Percentiles rank a stretch among this genome's conserved stretches.
phyloP scores from a whole-genome alignment of 2,329 filamentous ascomycete species.

The Bimuria novae-zelandiae region DNA sequence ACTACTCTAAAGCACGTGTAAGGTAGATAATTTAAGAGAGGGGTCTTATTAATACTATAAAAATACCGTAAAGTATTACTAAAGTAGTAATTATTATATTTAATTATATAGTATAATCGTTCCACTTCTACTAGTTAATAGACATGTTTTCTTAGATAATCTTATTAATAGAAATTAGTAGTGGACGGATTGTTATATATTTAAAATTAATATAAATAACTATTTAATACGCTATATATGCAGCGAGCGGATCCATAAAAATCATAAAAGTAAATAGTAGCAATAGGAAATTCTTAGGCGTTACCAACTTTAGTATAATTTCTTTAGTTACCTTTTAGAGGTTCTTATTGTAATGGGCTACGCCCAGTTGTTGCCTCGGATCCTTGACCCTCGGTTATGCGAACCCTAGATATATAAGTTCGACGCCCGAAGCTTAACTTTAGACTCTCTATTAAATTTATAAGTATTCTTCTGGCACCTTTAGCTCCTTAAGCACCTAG shows the following conservation, averaged over 20 bases:
- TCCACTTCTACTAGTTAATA: slow-evolving; percentile 12
- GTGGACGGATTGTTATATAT: slow-evolving; percentile 11
- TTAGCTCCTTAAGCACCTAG: no score
- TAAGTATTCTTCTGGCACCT: no score
- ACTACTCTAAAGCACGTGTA: slow-evolving; percentile 5
- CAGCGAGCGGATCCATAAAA: slow-evolving; percentile 10
- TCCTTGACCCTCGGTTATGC: no score
- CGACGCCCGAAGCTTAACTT: no score
- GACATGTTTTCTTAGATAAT: slow-evolving; percentile 15
- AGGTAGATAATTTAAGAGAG: slow-evolving; percentile 20
- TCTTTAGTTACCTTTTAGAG: slow-evolving; percentile 6
- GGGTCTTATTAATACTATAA: slow-evolving; percentile 10
- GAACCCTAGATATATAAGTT: no score
- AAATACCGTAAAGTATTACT: slow-evolving; percentile 4
- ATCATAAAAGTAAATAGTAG: slow-evolving; percentile 15
- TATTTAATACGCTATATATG: slow-evolving; percentile 12
- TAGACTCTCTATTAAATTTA: no score
- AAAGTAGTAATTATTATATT: slow-evolving; percentile 10
- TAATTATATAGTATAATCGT: slow-evolving; percentile 5
- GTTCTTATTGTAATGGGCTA: no score
- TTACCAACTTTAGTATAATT: slow-evolving; percentile 3
- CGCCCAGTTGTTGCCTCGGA: no score
- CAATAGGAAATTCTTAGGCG: background rate
- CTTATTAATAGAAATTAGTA: slow-evolving; percentile 10
- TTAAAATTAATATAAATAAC: slow-evolving; percentile 12